Conservation (phyloP, 805 yeast species). For the Candida namnaoensis region DNA sequence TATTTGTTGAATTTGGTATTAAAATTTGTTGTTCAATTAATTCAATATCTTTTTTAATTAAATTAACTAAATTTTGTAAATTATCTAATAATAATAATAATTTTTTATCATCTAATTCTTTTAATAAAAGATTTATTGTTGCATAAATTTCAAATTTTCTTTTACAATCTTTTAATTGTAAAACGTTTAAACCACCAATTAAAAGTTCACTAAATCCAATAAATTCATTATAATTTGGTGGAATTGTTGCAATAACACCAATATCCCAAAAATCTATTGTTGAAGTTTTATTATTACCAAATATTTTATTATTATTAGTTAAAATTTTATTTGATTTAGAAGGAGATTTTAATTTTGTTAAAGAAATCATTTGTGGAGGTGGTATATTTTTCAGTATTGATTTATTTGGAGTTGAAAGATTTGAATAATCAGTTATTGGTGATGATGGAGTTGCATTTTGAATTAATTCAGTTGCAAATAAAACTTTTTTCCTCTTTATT, state of each 20-base stretch:
- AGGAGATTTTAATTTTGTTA: not conserved
- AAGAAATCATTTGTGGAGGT: slow-evolving; percentile 7
- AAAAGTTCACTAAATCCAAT: slow-evolving; percentile 8
- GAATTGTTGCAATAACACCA: slow-evolving; percentile 14
- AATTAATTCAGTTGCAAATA: slow-evolving; percentile 8
- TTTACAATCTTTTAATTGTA: slow-evolving; percentile 5
- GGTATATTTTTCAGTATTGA: slow-evolving; percentile 11
- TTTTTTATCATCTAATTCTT: slow-evolving; percentile 11
- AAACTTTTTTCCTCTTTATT: slow-evolving; percentile 10
- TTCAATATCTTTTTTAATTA: slow-evolving; percentile 6
- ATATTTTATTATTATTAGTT: too few species aligned
- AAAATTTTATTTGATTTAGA: not conserved
- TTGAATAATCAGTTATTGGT: not conserved
- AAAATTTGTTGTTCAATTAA: slow-evolving; percentile 4
- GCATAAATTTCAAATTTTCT: slow-evolving; percentile 19
- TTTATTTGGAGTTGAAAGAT: slow-evolving; percentile 10
- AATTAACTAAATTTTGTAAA: slow-evolving; percentile 3
- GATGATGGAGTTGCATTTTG: not conserved
- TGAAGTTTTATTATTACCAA: too few species aligned
- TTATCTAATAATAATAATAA: not conserved
- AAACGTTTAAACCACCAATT: slow-evolving; percentile 13
- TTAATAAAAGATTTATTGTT: slow-evolving; percentile 10
- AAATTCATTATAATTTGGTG: slow-evolving; percentile 3
- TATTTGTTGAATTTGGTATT: not conserved
- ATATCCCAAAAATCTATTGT: slow-evolving; percentile 16